Evolutionary conservation across 768 basidiomycete species (phyloP).

Genomic region (Auricularia cornea): DNA sequence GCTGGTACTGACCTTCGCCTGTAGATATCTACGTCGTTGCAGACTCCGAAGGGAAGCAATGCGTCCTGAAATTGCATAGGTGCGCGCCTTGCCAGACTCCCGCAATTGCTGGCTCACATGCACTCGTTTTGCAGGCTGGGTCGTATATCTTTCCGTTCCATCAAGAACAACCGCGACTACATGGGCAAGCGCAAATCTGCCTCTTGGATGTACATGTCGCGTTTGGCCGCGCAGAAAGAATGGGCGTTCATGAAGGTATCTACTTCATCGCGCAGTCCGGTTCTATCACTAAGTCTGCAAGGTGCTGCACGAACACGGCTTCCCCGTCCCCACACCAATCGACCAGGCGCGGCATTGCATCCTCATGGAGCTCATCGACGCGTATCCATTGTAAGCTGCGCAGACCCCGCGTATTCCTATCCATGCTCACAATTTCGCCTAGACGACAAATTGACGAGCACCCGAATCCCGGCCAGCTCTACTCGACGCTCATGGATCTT

Average conservation of each 20-base stretch:
- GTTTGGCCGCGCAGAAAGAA: conserved; percentile 93
- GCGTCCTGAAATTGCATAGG: conserved; percentile 94
- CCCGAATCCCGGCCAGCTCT: conserved; percentile 80
- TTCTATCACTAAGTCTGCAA: conserved; percentile 25
- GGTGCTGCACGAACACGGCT: conserved; percentile 86
- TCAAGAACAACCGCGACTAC: conserved; percentile 96
- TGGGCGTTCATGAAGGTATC: conserved; percentile 99
- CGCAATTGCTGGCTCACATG: neutral
- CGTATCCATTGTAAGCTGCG: conserved; percentile 87
- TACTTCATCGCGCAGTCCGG: too few relatives aligned
- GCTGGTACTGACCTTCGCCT: neutral
- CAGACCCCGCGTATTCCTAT: too few relatives aligned
- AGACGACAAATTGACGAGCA: conserved; percentile 85
- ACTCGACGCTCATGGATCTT: conserved; percentile 88
- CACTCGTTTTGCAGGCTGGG: conserved; percentile 54
- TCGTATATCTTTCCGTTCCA: conserved; percentile 93
- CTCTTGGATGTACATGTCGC: conserved; percentile 99
- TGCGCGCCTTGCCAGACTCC: conserved; percentile 24
- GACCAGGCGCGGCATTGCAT: conserved; percentile 94
- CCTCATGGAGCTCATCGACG: conserved; percentile 93
- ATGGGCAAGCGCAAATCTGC: conserved; percentile 92
- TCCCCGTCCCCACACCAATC: conserved; percentile 88
- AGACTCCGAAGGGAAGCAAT: conserved; percentile 71
- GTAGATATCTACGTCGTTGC: conserved; percentile 87
- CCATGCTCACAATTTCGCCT: too few relatives aligned